Evolutionary conservation across 129 eudicot species (phyloP).

Genomic region (Logfia minima): DNA sequence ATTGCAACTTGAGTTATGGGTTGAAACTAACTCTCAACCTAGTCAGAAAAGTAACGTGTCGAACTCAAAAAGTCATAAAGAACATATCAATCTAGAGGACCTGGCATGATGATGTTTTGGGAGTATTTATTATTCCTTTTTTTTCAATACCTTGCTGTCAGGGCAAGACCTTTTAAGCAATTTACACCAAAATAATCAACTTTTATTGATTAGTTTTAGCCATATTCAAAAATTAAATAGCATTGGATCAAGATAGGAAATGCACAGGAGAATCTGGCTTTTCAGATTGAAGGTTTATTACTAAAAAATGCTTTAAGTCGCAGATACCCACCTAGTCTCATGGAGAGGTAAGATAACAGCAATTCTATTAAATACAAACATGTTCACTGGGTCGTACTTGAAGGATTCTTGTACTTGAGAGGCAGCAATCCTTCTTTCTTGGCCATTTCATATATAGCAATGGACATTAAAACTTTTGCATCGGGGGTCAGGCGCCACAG

Average conservation of each 20-base stretch:
- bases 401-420: background rate
- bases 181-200: no score
- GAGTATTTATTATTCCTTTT: no score
- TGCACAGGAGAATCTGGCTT: background rate
- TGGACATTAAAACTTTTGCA: conserved; percentile 87
- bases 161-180: no score
- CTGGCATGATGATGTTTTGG: no score
- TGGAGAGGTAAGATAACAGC: background rate
- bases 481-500: conserved; percentile 90
- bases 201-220: no score
- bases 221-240: no score
- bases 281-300: background rate
- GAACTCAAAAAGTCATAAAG: no score
- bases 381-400: background rate
- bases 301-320: background rate
- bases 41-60: no score
- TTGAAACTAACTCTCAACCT: no score
- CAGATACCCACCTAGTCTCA: background rate
- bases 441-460: conserved; percentile 98
- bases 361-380: background rate
- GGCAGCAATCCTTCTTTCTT: conserved; percentile 69
- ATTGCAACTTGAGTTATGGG: no score
- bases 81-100: no score
- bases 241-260: background rate
- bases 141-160: no score